phyloP scores from a whole-genome alignment of 2,329 filamentous ascomycete species.

The Karstenula rhodostoma region DNA sequence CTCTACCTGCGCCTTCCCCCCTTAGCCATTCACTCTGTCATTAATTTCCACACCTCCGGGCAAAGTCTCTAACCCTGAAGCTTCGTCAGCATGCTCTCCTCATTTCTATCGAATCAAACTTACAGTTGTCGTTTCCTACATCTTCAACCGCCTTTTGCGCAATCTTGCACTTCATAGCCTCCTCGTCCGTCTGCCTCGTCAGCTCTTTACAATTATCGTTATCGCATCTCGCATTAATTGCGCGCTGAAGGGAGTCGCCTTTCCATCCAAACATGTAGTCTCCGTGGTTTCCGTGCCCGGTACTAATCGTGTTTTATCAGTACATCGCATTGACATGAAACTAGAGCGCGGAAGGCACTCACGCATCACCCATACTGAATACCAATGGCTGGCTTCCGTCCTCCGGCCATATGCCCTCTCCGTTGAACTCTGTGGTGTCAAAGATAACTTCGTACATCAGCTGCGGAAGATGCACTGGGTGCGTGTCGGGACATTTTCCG shows the following conservation, averaged over 20 bases:
- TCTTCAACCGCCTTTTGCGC: conserved; percentile 40
- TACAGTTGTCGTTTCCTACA: conserved; percentile 31
- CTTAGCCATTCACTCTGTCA: conserved; percentile 19
- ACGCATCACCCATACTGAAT: conserved; percentile 43
- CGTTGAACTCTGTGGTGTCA: conserved; percentile 48
- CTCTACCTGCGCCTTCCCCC: not conserved
- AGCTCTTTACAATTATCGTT: conserved; percentile 38
- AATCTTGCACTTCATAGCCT: conserved; percentile 39
- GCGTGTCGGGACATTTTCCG: conserved; percentile 52
- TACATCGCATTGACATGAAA: not conserved
- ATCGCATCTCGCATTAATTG: conserved; percentile 36
- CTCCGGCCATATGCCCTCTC: conserved; percentile 32
- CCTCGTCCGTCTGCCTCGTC: conserved; percentile 35
- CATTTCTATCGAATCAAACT: conserved; percentile 9
- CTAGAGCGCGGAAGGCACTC: conserved; percentile 14
- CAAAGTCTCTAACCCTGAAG: conserved; percentile 28
- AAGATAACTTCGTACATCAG: conserved; percentile 58
- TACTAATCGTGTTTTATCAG: conserved; percentile 25
- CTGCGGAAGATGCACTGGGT: conserved; percentile 57
- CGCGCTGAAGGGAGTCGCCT: conserved; percentile 39
- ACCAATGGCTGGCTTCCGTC: conserved; percentile 43
- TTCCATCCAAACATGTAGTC: conserved; percentile 41
- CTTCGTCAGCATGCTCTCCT: conserved; percentile 1
- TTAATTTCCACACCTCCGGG: conserved; percentile 34
- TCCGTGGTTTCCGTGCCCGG: conserved; percentile 37